These are phyloP conservation scores for Vitis amurensis DNA, from an alignment of 164 flowering plant genomes.

Conservation along the genomic window DNA sequence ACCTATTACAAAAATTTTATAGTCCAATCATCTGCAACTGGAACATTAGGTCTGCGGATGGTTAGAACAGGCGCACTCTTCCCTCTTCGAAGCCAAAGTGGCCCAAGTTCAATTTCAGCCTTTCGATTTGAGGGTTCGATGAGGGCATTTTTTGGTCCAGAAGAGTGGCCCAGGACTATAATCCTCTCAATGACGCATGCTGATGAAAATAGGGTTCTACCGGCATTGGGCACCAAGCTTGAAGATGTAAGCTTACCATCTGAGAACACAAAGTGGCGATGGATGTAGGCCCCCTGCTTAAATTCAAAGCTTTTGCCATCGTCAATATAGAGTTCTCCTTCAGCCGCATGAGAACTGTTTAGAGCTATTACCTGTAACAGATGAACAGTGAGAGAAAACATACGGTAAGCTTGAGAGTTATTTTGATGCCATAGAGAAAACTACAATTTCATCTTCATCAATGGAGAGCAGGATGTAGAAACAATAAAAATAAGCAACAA, in stretches of 20 bases:
- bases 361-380: constrained; percentile 76
- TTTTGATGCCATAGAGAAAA: background rate
- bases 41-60: constrained; percentile 77
- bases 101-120: constrained; percentile 64
- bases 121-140: constrained; percentile 62
- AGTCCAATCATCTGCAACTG: constrained; percentile 79
- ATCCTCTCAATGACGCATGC: constrained; percentile 76
- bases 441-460: background rate
- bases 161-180: constrained; percentile 63
- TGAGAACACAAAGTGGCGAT: constrained; percentile 77
- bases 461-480: too few relatives aligned
- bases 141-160: constrained; percentile 50
- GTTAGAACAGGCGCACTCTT: constrained; percentile 38
- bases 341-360: constrained; percentile 77
- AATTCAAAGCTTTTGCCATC: constrained; percentile 95
- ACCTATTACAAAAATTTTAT: constrained; percentile 52
- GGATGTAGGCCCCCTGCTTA: constrained; percentile 74
- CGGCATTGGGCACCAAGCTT: constrained; percentile 34
- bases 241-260: constrained; percentile 68
- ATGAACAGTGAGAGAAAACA: background rate
- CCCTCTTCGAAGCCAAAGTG: constrained; percentile 49
- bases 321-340: constrained; percentile 90
- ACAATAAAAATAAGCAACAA: too few relatives aligned
- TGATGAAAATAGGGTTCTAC: constrained; percentile 39
- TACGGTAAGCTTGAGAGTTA: background rate